Evolutionary conservation across 164 flowering plant genomes (phyloP), one percentile per base, ranked within the genome.

Genomic region (Pachysandra terminalis): DNA sequence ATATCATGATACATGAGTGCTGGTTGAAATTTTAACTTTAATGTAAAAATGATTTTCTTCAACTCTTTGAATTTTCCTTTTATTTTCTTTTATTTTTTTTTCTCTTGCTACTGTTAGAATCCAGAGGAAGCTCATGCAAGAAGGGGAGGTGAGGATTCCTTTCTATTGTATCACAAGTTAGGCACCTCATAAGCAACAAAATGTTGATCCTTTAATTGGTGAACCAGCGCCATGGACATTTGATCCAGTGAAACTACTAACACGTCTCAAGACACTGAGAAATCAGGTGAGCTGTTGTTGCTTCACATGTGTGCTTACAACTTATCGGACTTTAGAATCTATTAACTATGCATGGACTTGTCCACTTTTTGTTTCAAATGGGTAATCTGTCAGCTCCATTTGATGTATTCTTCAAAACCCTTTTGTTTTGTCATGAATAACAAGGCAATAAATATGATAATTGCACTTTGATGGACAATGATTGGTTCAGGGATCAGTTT

Each of bases 61-160:
- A 15, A 40, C 5, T 10, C 45, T 40, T 22, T 63, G 32, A 1
- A 23, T 5, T 63, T 56, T 48, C 27, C 32, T 67, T 15, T 51
- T 17, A 57, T 25, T 22, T 17, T 25, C 37, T 32, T 7, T 32
- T 27, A 23, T 66, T 13, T 24, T 56, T 23, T 27, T 63, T 68
- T 35, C 68, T 37, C 9, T 65, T 27, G 40, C 24, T 28, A 41
- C 63, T 68, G 45, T 56, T 75, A 95, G 98, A 72, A 90, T 80
- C 94, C 98, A 53, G 75, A 83, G 75, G 99, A 92, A 84, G 99
- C 98, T 63, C 94, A 95, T 85, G 96, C 98, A 71, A 92, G 98
- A 85, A 84, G 99, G 62, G 98, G 99, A 86, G 96, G 99, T 95
- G 77, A 87, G 87, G 32, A 35, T 69, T 70, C 56, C 69, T 70